Conservation (phyloP, 805 yeast species). For the Ogataea haglerorum region DNA sequence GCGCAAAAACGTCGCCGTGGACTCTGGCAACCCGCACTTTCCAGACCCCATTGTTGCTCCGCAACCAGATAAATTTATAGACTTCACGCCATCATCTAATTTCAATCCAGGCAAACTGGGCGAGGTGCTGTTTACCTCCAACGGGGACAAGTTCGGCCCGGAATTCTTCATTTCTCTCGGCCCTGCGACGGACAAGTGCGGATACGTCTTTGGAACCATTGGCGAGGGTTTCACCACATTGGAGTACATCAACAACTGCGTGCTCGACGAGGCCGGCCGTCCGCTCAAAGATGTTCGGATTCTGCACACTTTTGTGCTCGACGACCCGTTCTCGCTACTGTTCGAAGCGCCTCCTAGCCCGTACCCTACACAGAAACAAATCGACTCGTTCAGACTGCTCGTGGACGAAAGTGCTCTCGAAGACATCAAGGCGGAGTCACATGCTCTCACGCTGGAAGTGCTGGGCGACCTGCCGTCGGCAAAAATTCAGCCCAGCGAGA, state of each 20-base stretch:
- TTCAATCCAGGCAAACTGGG: constrained; percentile 32
- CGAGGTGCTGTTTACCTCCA: constrained; percentile 27
- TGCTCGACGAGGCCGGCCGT: constrained; percentile 37
- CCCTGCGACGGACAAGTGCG: constrained; percentile 23
- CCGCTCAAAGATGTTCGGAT: constrained; percentile 52
- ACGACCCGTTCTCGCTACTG: constrained; percentile 51
- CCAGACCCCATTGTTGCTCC: constrained; percentile 8
- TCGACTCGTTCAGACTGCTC: constrained; percentile 32
- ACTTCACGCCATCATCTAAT: constrained; percentile 21
- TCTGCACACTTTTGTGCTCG: constrained; percentile 45
- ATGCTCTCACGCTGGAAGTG: constrained; percentile 60
- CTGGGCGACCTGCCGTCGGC: constrained; percentile 62
- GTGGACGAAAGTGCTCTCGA: constrained; percentile 21
- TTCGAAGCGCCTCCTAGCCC: constrained; percentile 33
- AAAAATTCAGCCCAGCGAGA: constrained; percentile 57
- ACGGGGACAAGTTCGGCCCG: constrained; percentile 28
- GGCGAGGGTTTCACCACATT: constrained; percentile 48
- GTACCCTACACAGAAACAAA: constrained; percentile 32
- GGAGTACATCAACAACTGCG: constrained; percentile 39
- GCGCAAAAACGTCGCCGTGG: constrained; percentile 36
- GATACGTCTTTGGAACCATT: constrained; percentile 46
- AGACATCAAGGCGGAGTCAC: constrained; percentile 40
- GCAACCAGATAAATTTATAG: not conserved
- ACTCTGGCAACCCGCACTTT: constrained; percentile 47
- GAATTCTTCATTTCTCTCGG: constrained; percentile 37